A percentile compares a stretch with the other conserved stretches of the same genome.
Evolutionary conservation across 192 early-diverging fungal genomes (phyloP).

Genomic region (Chytriomyces sp.): DNA sequence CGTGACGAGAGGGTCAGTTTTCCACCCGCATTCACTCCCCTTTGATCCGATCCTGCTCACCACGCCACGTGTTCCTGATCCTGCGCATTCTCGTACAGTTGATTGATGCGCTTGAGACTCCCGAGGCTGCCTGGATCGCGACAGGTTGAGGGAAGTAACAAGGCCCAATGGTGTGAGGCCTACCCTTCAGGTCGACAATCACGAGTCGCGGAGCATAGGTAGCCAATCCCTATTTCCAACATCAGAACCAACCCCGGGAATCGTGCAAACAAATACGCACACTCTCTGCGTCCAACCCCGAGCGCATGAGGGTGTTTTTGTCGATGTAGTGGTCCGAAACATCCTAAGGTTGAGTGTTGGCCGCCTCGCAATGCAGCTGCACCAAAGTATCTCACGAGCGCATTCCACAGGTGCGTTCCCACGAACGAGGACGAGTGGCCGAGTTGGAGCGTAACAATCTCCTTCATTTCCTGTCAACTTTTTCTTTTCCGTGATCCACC

Average conservation of each 20-base stretch:
- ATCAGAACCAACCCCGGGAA: background rate
- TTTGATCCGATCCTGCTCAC: no score
- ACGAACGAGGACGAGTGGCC: constrained; percentile 86
- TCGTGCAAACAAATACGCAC: background rate
- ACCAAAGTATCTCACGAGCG: constrained; percentile 57
- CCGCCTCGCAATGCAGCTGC: background rate
- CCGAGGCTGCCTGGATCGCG: background rate
- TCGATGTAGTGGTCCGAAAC: constrained; percentile 54
- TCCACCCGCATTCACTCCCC: no score
- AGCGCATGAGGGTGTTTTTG: constrained; percentile 63
- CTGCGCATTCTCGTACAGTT: constrained; percentile 7
- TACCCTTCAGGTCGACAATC: constrained; percentile 79
- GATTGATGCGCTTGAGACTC: constrained; percentile 13
- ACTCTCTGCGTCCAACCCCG: constrained; percentile 41
- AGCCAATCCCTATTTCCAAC: constrained; percentile 56
- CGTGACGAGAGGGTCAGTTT: no score
- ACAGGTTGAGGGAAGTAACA: constrained; percentile 18
- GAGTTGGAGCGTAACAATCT: constrained; percentile 91
- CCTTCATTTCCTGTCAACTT: constrained; percentile 39
- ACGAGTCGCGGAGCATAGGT: constrained; percentile 78
- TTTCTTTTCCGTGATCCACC: background rate
- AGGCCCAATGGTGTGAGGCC: background rate
- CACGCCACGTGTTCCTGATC: background rate
- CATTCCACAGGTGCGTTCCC: constrained; percentile 93
- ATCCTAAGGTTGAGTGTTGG: constrained; percentile 42